A percentile compares a stretch with the other conserved stretches of the same genome.
phyloP scores from a whole-genome alignment of 768 basidiomycete genomes.

The Erythrobasidium yunnanense region DNA sequence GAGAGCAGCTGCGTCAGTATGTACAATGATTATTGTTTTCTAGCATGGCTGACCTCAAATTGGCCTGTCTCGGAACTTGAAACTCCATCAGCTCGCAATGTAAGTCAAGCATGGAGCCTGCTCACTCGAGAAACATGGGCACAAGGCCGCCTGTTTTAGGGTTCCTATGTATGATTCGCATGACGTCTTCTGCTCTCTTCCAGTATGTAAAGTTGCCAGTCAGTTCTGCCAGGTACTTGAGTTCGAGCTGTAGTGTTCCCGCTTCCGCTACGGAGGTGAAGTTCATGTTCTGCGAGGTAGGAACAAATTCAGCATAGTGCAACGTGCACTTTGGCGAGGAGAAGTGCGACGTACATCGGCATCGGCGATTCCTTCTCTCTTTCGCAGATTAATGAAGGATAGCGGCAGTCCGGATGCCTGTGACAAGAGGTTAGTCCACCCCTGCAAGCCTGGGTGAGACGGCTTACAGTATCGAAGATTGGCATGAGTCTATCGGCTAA shows the following conservation, averaged over 20 bases:
- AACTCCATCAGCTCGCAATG: too few species aligned
- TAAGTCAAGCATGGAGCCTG: too few species aligned
- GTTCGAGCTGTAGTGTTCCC: conserved; percentile 70
- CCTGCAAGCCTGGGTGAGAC: not conserved
- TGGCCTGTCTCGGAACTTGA: not conserved
- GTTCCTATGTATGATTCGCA: conserved; percentile 37
- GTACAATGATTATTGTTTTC: not conserved
- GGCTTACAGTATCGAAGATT: conserved; percentile 56
- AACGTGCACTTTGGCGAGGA: not conserved
- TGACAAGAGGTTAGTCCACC: not conserved
- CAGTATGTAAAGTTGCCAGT: conserved; percentile 71
- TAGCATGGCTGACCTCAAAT: conserved; percentile 7
- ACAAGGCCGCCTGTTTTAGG: conserved; percentile 62
- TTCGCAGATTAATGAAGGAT: conserved; percentile 64
- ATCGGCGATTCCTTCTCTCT: conserved; percentile 53
- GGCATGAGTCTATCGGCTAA: conserved; percentile 76
- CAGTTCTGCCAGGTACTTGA: conserved; percentile 70
- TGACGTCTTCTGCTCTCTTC: conserved; percentile 63
- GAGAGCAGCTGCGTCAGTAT: conserved; percentile 54
- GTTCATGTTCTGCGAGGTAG: not conserved
- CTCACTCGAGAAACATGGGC: conserved; percentile 73
- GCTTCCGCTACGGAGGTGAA: not conserved
- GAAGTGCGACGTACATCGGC: conserved; percentile 38
- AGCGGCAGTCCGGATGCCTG: conserved; percentile 62
- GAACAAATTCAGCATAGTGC: not conserved